phyloP scores from a whole-genome alignment of 768 basidiomycete genomes.

The Favolaschia claudopus region DNA sequence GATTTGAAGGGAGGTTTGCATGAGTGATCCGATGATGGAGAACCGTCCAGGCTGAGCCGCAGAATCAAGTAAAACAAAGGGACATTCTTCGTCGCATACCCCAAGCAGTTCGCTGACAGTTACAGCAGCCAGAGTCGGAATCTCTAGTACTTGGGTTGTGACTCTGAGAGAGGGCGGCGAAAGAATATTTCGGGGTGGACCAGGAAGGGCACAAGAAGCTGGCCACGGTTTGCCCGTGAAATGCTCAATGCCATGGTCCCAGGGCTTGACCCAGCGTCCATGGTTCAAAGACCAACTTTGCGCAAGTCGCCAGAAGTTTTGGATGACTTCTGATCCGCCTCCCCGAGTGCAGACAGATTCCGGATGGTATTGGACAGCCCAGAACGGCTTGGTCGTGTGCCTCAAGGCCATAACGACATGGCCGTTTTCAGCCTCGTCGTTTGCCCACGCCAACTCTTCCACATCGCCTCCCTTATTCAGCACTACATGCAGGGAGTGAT shows the following conservation, averaged over 20 bases:
- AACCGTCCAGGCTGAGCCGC: constrained; percentile 78
- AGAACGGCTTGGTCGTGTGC: constrained; percentile 74
- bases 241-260: constrained; percentile 45
- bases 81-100: constrained; percentile 61
- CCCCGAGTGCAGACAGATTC: constrained; percentile 79
- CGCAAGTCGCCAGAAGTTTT: constrained; percentile 79
- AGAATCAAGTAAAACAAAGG: constrained; percentile 79
- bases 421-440: constrained; percentile 73
- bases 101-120: constrained; percentile 70
- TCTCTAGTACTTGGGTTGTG: constrained; percentile 47
- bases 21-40: constrained; percentile 74
- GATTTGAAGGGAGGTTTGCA: constrained; percentile 61
- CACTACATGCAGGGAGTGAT: constrained; percentile 80
- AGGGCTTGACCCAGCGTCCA: constrained; percentile 48
- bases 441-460: constrained; percentile 75
- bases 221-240: constrained; percentile 69
- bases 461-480: constrained; percentile 54
- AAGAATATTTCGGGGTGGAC: constrained; percentile 33
- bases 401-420: constrained; percentile 76
- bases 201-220: constrained; percentile 38
- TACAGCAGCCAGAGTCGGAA: constrained; percentile 51
- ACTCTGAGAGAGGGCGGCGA: constrained; percentile 31
- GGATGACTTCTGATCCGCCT: constrained; percentile 71
- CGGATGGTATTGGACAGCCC: constrained; percentile 92
- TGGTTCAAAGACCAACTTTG: constrained; percentile 57